These are phyloP conservation scores for Gastroboletus turbinatus DNA, from an alignment of 1,284 basidiomycete species.

Conservation along the genomic window DNA sequence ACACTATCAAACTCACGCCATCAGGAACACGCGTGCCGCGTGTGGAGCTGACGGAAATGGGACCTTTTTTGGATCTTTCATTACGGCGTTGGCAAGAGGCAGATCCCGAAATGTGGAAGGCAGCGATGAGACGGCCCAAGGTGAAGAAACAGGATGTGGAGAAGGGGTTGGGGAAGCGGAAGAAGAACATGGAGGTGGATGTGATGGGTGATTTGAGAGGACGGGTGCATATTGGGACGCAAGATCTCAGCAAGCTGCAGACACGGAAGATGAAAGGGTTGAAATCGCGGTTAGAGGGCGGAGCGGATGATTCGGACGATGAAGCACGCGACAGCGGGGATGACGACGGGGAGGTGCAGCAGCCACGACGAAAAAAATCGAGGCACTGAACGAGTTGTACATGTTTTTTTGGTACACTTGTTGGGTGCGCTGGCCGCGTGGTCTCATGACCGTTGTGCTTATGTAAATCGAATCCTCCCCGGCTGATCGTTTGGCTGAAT, in stretches of 20 bases:
- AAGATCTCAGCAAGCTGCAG: constrained; percentile 88
- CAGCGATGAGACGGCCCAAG: constrained; percentile 84
- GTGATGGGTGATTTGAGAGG: constrained; percentile 98
- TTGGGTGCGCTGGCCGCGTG: not conserved
- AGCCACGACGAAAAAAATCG: constrained; percentile 15
- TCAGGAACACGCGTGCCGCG: constrained; percentile 80
- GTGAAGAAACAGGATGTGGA: constrained; percentile 83
- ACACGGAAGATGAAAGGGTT: constrained; percentile 91
- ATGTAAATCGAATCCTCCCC: constrained; percentile 16
- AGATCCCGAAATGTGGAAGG: constrained; percentile 78
- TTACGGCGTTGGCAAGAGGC: constrained; percentile 77
- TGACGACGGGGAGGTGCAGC: constrained; percentile 14
- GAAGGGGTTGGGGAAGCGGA: constrained; percentile 88
- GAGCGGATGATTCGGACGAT: constrained; percentile 27
- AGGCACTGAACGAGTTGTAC: constrained; percentile 3
- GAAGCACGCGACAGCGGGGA: constrained; percentile 28
- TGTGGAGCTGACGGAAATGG: constrained; percentile 86
- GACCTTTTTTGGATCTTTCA: constrained; percentile 85
- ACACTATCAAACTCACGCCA: constrained; percentile 73
- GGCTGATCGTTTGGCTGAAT: not conserved
- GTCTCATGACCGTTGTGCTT: not conserved
- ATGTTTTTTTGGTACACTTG: not conserved
- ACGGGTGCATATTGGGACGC: constrained; percentile 84
- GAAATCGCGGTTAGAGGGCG: constrained; percentile 45
- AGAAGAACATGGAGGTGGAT: constrained; percentile 95